Evolutionary conservation across 2,329 filamentous ascomycete genomes (phyloP), one percentile per base, ranked within the genome.

Genomic region (Fusarium acutatum): DNA sequence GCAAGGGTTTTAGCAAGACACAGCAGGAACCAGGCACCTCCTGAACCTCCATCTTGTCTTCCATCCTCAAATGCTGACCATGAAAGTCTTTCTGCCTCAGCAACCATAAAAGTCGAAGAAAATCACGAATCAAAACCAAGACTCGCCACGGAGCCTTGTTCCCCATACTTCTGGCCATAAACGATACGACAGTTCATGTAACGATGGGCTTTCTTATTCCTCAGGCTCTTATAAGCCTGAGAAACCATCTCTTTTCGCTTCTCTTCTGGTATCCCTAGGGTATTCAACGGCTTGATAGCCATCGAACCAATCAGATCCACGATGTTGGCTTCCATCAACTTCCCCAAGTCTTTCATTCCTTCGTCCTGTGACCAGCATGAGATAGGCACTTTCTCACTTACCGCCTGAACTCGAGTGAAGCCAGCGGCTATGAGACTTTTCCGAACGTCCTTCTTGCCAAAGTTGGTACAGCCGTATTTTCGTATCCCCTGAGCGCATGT

Each of bases 311-410:
- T 81, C 11, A 83, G 81, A 35, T 86, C 83, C 26, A 80, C 68
- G 18, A 86, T 79, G 35, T 83, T 82, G 15, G 82, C 80, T 62
- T 84, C 81, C 83, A 85, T 86, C 65, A 86, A 82, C 35, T 84
- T 76, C 6, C 86, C 86, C 3, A 86, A 77, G 7, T 82, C 80
- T 59, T 84, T 82, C 32, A 84, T 76, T 11, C 74, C 69, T 77
- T 81, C 81, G 64, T 86, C 84, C 38, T 77, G 78, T 20, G 84
- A 74, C 86, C 86, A 87, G 5, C 80, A 77, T 1, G 84, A 85
- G 47, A 87, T 80, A n/a, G 86, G 85, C 7, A 87, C 82, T 65
- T 84, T 84, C 67, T 84, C 82, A 26, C 83, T 80, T 59, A 82
- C 79, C 59, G 83, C 80, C 13, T 82, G 80, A 12, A 88, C 80